These are phyloP conservation scores for Fraxinus sp. DNA, from an alignment of 305 asterid species.

Conservation along the genomic window DNA sequence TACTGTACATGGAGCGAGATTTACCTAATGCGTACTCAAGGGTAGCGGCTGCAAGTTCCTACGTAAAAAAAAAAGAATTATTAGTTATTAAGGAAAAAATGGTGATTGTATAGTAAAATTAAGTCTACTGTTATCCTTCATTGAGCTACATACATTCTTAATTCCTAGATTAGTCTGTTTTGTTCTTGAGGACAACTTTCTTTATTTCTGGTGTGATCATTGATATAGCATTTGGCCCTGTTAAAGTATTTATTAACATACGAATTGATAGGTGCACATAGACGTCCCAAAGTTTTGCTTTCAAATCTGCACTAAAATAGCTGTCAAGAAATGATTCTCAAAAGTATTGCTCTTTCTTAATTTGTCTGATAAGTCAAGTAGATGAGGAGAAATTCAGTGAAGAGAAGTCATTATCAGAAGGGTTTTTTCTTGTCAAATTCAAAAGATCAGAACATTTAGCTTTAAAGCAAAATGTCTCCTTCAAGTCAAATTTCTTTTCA, in stretches of 20 bases:
- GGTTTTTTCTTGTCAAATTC: not conserved
- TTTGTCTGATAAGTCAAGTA: not conserved
- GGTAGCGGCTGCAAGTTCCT: no score
- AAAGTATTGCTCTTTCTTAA: not conserved
- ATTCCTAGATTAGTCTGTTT: conserved; percentile 17
- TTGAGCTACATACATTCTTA: conserved; percentile 30
- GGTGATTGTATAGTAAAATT: not conserved
- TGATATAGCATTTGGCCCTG: not conserved
- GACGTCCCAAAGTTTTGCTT: not conserved
- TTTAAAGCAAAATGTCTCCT: not conserved
- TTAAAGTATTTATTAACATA: not conserved
- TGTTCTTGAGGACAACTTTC: conserved; percentile 20
- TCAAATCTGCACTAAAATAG: not conserved
- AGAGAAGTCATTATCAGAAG: not conserved
- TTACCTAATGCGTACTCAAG: no score
- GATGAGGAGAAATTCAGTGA: not conserved
- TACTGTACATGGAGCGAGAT: no score
- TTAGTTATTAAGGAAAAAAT: conserved; percentile 21
- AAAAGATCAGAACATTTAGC: not conserved
- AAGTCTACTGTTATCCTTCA: conserved; percentile 17
- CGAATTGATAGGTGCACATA: not conserved
- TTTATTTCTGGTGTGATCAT: not conserved
- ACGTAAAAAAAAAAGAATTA: not conserved
- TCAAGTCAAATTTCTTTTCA: not conserved
- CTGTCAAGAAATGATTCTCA: not conserved